Percentiles rank a stretch among this genome's conserved stretches.
Evolutionary conservation across 208 protist species (phyloP).

Genomic region (Trypanosoma mega): DNA sequence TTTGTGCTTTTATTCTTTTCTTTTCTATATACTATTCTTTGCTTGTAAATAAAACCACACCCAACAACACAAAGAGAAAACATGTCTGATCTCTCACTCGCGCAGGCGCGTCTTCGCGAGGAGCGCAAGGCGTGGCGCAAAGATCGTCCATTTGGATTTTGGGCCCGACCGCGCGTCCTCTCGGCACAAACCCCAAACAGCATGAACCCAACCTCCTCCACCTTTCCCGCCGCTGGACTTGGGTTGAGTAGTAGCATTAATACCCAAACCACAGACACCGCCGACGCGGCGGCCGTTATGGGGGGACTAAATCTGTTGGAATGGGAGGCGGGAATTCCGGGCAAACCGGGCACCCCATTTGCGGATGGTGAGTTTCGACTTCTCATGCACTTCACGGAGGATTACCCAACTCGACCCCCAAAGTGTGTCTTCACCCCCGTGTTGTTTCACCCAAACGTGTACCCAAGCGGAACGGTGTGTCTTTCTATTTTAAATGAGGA

Average conservation of each 20-base stretch:
- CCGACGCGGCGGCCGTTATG: slow-evolving; percentile 13
- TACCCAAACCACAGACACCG: slow-evolving; percentile 5
- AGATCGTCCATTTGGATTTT: slow-evolving; percentile 87
- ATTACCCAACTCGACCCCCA: slow-evolving; percentile 98
- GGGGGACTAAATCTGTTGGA: slow-evolving; percentile 92
- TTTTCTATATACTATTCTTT: no score
- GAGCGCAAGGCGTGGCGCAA: slow-evolving; percentile 87
- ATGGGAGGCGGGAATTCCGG: slow-evolving; percentile 98
- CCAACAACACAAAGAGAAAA: neutral
- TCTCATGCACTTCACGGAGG: slow-evolving; percentile 95
- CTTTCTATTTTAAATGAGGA: slow-evolving; percentile 99
- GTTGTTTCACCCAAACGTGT: slow-evolving; percentile 99
- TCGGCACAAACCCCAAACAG: neutral
- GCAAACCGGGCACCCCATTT: slow-evolving; percentile 95
- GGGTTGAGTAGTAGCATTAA: neutral
- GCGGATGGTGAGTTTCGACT: slow-evolving; percentile 96
- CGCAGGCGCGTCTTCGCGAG: slow-evolving; percentile 80
- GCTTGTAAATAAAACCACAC: neutral
- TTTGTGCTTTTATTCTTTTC: no score
- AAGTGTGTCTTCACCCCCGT: slow-evolving; percentile 97
- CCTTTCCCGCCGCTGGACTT: neutral
- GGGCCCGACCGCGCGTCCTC: slow-evolving; percentile 71
- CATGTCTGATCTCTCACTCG: slow-evolving; percentile 79
- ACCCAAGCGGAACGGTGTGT: slow-evolving; percentile 98
- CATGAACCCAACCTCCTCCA: neutral